Evolutionary conservation across 306 rosid species (phyloP).

Genomic region (Trichosanthes cucumerina): DNA sequence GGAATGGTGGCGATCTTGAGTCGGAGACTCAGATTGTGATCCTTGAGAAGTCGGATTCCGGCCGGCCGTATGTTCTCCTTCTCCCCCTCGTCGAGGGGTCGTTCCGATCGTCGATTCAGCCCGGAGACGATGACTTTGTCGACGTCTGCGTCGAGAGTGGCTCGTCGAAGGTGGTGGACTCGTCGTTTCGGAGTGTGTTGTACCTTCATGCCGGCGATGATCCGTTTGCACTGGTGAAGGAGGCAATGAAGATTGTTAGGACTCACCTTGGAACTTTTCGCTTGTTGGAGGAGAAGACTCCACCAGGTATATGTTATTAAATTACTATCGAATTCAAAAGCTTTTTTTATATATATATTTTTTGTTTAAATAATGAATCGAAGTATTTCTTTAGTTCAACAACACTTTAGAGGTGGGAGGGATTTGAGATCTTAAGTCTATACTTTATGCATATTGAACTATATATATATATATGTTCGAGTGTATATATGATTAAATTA

Average conservation of each 20-base stretch:
- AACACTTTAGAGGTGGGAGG: no score
- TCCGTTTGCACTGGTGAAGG: constrained; percentile 54
- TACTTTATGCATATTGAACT: no score
- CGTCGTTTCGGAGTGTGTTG: constrained; percentile 27
- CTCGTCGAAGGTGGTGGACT: constrained; percentile 19
- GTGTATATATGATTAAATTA: no score
- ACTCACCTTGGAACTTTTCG: constrained; percentile 61
- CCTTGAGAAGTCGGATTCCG: constrained; percentile 34
- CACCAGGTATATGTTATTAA: constrained; percentile 32
- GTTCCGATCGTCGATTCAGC: constrained; percentile 53
- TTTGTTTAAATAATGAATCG: no score
- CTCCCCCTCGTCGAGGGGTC: constrained; percentile 60
- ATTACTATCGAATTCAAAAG: no score
- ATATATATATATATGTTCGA: no score
- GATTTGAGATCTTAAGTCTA: no score
- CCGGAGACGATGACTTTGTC: constrained; percentile 36
- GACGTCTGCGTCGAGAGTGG: constrained; percentile 77
- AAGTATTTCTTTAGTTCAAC: no score
- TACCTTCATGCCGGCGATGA: constrained; percentile 56
- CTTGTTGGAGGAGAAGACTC: constrained; percentile 57
- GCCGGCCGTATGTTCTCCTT: constrained; percentile 58
- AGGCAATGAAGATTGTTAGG: constrained; percentile 45
- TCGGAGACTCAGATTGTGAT: constrained; percentile 69
- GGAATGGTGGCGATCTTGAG: constrained; percentile 76
- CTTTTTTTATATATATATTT: no score